Percentiles rank a stretch among this genome's conserved stretches.
Conservation (phyloP, 1,284 basidiomycete species). For the Apiotrichum gamsii region DNA sequence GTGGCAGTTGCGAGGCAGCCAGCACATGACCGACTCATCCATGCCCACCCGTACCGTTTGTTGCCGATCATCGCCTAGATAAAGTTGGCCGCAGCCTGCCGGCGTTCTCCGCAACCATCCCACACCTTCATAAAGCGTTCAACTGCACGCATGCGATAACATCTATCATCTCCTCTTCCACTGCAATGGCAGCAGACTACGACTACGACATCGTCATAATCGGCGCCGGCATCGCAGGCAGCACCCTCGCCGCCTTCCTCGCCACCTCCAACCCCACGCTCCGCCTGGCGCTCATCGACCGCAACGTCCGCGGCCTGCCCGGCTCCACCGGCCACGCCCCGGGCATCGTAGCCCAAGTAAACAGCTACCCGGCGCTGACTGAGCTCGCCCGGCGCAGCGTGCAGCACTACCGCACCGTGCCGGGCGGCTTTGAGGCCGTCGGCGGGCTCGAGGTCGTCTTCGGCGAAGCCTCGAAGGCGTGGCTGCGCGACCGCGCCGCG, state of each 20-base stretch:
- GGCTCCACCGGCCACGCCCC: conserved; percentile 32
- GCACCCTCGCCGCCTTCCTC: conserved; percentile 42
- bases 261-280: conserved; percentile 43
- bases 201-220: conserved; percentile 27
- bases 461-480: not conserved
- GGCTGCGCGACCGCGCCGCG: conserved; percentile 1
- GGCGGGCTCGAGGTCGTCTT: conserved; percentile 21
- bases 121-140: too few species aligned
- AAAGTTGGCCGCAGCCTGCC: too few species aligned
- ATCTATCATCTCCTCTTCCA: too few species aligned
- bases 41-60: too few species aligned
- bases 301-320: conserved; percentile 17
- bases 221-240: conserved; percentile 27
- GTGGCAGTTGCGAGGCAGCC: too few species aligned
- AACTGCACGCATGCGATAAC: too few species aligned
- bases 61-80: too few species aligned
- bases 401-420: conserved; percentile 9
- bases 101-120: too few species aligned
- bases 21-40: too few species aligned
- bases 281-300: conserved; percentile 49
- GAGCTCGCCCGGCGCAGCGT: conserved; percentile 23
- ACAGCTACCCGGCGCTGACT: conserved; percentile 17
- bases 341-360: conserved; percentile 27
- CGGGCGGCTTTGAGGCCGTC: conserved; percentile 17
- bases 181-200: too few species aligned